Evolutionary conservation across 2,329 filamentous ascomycete species (phyloP).

Genomic region (Penicillium digitatum): DNA sequence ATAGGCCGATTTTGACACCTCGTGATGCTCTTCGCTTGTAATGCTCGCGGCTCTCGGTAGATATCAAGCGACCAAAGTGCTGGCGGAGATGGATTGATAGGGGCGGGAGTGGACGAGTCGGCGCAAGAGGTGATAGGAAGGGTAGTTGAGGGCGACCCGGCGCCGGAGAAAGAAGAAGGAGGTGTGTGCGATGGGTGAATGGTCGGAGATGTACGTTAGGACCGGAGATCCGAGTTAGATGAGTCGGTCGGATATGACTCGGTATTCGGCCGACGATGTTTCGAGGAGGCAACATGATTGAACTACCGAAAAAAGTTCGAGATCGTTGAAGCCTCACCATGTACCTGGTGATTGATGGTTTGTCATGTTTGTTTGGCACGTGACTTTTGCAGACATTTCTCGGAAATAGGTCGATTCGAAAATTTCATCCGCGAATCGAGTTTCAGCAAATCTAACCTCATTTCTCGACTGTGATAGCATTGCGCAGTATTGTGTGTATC

Average conservation of each 20-base stretch:
- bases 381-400: neutral
- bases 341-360: neutral
- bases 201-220: slow-evolving; percentile 39
- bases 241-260: slow-evolving; percentile 34
- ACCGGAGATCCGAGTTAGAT: slow-evolving; percentile 30
- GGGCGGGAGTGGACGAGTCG: slow-evolving; percentile 45
- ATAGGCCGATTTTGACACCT: slow-evolving; percentile 65
- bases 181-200: slow-evolving; percentile 57
- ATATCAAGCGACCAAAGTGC: slow-evolving; percentile 65
- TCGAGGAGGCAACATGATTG: slow-evolving; percentile 34
- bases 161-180: slow-evolving; percentile 50
- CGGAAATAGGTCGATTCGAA: neutral
- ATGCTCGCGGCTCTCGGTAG: slow-evolving; percentile 61
- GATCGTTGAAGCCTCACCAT: neutral
- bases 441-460: neutral
- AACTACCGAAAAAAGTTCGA: neutral
- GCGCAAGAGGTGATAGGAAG: slow-evolving; percentile 59
- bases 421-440: neutral
- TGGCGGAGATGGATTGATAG: slow-evolving; percentile 52
- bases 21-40: slow-evolving; percentile 54
- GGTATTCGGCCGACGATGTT: slow-evolving; percentile 40
- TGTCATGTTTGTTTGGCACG: slow-evolving; percentile 5
- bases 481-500: neutral
- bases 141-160: slow-evolving; percentile 58
- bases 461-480: neutral